Evolutionary conservation across 2,329 filamentous ascomycete genomes (phyloP).

Genomic region (Trichoderma sp.): DNA sequence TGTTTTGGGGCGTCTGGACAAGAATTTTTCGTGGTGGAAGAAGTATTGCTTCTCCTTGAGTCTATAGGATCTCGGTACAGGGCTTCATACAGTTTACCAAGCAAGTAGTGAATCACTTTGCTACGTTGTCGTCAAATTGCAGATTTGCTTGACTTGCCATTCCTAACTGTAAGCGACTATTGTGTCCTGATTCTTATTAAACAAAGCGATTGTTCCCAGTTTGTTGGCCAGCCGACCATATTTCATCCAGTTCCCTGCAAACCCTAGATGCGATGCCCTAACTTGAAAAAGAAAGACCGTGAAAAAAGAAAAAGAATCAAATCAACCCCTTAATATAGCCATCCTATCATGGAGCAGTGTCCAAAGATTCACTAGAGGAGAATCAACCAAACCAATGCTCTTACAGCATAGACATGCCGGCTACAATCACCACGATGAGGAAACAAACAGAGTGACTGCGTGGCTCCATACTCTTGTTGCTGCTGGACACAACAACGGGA

Average conservation of each 20-base stretch:
- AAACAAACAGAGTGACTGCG: constrained; percentile 34
- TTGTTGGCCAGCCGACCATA: background rate
- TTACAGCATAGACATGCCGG: constrained; percentile 35
- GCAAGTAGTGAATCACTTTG: background rate
- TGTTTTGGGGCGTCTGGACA: constrained; percentile 13
- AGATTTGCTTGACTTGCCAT: background rate
- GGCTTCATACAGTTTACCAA: background rate
- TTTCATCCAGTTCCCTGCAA: constrained; percentile 5
- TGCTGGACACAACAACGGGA: constrained; percentile 31
- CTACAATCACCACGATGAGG: constrained; percentile 37
- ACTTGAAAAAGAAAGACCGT: background rate
- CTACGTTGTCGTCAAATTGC: background rate
- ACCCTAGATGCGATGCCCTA: background rate
- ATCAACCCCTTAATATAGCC: background rate
- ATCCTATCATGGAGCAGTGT: background rate
- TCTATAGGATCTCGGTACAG: background rate
- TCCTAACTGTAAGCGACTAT: background rate
- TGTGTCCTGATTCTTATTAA: background rate
- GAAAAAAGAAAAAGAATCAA: background rate
- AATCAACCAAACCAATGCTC: constrained; percentile 12
- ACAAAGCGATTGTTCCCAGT: background rate
- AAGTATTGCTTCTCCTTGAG: background rate
- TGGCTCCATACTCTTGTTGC: constrained; percentile 33
- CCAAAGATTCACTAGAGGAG: background rate
- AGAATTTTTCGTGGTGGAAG: background rate